Evolutionary conservation across 108 stramenopile species (phyloP), one percentile per base, ranked within the genome.

Genomic region (Thalassiosira profunda): DNA sequence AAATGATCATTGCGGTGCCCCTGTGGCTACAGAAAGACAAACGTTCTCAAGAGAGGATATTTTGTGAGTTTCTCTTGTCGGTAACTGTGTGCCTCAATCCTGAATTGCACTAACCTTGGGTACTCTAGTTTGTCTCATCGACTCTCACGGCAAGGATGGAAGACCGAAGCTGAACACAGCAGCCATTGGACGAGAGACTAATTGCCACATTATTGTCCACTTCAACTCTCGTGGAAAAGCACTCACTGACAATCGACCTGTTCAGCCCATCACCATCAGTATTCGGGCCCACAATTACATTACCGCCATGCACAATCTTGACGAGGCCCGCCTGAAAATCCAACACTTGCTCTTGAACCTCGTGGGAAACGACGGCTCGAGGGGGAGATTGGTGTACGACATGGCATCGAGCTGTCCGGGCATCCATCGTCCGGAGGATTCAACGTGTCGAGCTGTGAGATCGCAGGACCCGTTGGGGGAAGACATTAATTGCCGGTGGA

Each of bases 31-130:
- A 68, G 37, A 68, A 25, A 21, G 54, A 68, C 35, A 5, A 21
- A 25, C 14, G 9, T 33, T 57, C 54, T 17, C 67, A 68, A 46
- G 23, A 29, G 2, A 21, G 9, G 6, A 35, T 68, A 42, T 68
- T 68, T 34, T 68, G 54, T 58, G 35, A 58, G 42, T 31, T 58
- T 20, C 10, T 63, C n/a, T n/a, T n/a, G n/a, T n/a, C n/a, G n/a
- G n/a, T n/a, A n/a, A n/a, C n/a, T n/a, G n/a, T n/a, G n/a, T n/a
- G n/a, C n/a, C n/a, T n/a, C n/a, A n/a, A n/a, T n/a, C n/a, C n/a
- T n/a, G n/a, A n/a, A n/a, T n/a, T n/a, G n/a, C n/a, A n/a, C n/a
- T n/a, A n/a, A n/a, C n/a, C n/a, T n/a, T n/a, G n/a, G n/a, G n/a
- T n/a, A n/a, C n/a, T n/a, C n/a, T n/a, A n/a, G n/a, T n/a, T n/a